Evolutionary conservation across 257 asterid species (phyloP), one percentile per base, ranked within the genome.

Genomic region (Verbascum thapsus): DNA sequence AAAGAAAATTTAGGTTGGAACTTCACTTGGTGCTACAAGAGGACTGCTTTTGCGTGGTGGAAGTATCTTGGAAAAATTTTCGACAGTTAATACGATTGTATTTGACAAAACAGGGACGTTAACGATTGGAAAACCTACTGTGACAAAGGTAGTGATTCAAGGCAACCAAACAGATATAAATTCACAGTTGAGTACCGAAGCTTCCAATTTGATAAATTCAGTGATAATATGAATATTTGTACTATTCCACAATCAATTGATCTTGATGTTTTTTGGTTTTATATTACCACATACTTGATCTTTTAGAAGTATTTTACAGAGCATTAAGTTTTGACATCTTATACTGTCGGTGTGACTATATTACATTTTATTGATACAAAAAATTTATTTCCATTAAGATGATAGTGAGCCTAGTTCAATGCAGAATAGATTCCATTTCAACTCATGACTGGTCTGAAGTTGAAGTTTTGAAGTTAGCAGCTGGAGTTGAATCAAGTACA

Each of bases 11-110:
- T 72, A 94, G 99, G 97, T 94, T 57, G 99, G 99, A 76, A 94
- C 99, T 71, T 94, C 99, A 64, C 97, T 94, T 70, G 99, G 99
- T 71, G 99, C 99, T 66, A 94, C 83, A 68, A 81, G 80, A 76
- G 99, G 97, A 62, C 80, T 94, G 76, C 95, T 94, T 76, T 82
- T 94, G 81, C 99, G 99, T 57, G 99, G 99, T 64, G 99, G 99
- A 65, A 87, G 88, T 67, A 73, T 90, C 72, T 76, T 94, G 68
- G 99, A 94, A 74, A 90, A 72, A 65, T 87, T 94, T 81, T 81
- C 99, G 1, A 66, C 81, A 58, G 96, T 94, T 44, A 69, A 94
- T 61, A 71, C 96, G 18, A 55, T 94, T 65, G 97, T 94, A 61
- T 94, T 94, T 83, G 99, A 94, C 69, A 94, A 90, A 77, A 94